Base-by-base conservation (phyloP, 345 rosid genomes). In the Syzygium jambos region DNA sequence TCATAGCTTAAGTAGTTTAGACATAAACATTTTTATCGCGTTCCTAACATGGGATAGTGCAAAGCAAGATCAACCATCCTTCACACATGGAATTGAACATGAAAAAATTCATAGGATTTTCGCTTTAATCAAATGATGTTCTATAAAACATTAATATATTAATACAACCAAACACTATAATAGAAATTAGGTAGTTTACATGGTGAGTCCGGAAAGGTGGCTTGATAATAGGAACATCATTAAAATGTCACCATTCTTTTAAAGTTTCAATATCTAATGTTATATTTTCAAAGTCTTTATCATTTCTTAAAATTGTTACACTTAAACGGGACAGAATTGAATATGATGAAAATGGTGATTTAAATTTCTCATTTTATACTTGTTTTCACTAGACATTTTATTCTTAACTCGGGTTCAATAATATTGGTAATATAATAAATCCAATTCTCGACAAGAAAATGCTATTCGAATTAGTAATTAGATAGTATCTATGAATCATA, bases 71-170 rank as follows among this genome's bases (percentile, higher is more conserved):
- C 9, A n/a, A n/a, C 29, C 73, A 61, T n/a, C 73, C 38, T 61
- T 61, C 34, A 0, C n/a, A 61, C 10, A 6, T 17, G 13, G n/a
- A 61, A 5, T n/a, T 0, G 19, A 5, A 61, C 19, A 27, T 5
- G 34, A 61, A 8, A 61, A 61, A 61, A n/a, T n/a, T 13, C 7
- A 12, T 61, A 61, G 15, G 34, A 59, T 59, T 59, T 27, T 59
- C 34, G 12, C 17, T 59, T 59, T 13, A 27, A 27, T 59, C 34
- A 5, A 27, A 27, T 27, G 16, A 15, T 27, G 5, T 59, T 25
- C n/a, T 25, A 57, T 57, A 12, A 5, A 53, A 17, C 55, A 16
- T 53, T 11, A 53, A 17, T 54, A 17, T 54, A 54, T 54, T 54
- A 17, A 54, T 15, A 19, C 9, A 8, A 54, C 23, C 23, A 54